Percentiles rank a stretch among this genome's conserved stretches.
phyloP scores from a whole-genome alignment of 352 stramenopile genomes.

The Phytophthora tentaculata region DNA sequence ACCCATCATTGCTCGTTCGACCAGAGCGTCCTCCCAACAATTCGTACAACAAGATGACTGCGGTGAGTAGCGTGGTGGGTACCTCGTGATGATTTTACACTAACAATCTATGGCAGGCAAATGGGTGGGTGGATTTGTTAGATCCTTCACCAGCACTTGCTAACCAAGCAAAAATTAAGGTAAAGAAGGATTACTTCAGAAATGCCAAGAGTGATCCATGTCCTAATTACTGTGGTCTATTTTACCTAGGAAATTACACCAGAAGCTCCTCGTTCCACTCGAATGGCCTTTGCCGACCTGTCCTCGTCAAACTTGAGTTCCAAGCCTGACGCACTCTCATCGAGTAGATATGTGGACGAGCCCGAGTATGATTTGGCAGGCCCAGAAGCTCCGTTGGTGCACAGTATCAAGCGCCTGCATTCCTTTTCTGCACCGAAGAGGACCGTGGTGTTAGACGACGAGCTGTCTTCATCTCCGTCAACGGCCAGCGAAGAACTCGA shows the following conservation, averaged over 20 bases:
- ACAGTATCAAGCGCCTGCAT: slow-evolving; percentile 41
- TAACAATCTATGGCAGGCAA: slow-evolving; percentile 43
- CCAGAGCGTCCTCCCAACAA: slow-evolving; percentile 76
- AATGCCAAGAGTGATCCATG: neutral
- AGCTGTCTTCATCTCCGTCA: slow-evolving; percentile 42
- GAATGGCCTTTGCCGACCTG: slow-evolving; percentile 33
- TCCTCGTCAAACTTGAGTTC: slow-evolving; percentile 6
- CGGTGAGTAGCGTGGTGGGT: slow-evolving; percentile 41
- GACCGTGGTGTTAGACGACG: slow-evolving; percentile 32
- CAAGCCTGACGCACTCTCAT: slow-evolving; percentile 14
- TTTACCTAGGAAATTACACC: slow-evolving; percentile 15
- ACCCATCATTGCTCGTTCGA: slow-evolving; percentile 57
- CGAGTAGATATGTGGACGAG: slow-evolving; percentile 16
- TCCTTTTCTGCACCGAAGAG: slow-evolving; percentile 56
- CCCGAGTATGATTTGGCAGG: slow-evolving; percentile 19
- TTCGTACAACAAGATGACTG: slow-evolving; percentile 78
- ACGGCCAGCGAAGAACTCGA: slow-evolving; percentile 51
- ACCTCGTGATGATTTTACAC: neutral
- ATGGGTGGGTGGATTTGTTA: slow-evolving; percentile 74
- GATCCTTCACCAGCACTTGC: slow-evolving; percentile 33
- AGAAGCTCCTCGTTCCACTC: slow-evolving; percentile 9
- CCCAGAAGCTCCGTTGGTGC: slow-evolving; percentile 14
- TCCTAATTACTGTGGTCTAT: neutral
- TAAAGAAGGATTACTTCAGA: neutral
- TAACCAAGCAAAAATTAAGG: slow-evolving; percentile 36